These are phyloP conservation scores for Astrothelium macrocarpum DNA, from an alignment of 495 filamentous ascomycete species.

Conservation along the genomic window DNA sequence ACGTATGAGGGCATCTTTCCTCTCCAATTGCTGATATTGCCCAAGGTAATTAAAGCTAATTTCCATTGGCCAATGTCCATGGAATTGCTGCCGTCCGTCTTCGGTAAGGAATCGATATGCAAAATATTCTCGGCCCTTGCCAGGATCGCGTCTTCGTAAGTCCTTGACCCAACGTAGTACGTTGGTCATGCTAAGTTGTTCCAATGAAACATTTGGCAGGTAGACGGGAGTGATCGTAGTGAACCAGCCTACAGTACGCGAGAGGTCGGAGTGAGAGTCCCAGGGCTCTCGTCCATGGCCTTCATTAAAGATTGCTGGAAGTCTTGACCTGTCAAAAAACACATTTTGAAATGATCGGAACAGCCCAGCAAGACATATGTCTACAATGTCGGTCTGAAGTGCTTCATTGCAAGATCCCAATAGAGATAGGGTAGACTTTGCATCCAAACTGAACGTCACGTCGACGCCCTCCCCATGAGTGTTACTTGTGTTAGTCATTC, in stretches of 20 bases:
- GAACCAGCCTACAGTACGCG: slow-evolving; percentile 31
- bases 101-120: slow-evolving; percentile 40
- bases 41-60: slow-evolving; percentile 64
- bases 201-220: slow-evolving; percentile 18
- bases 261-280: slow-evolving; percentile 22
- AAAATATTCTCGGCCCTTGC: slow-evolving; percentile 24
- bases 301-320: slow-evolving; percentile 26
- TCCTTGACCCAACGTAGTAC: slow-evolving; percentile 24
- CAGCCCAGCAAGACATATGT: slow-evolving; percentile 27
- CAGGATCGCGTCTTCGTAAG: slow-evolving; percentile 14
- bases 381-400: slow-evolving; percentile 22
- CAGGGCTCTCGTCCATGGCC: slow-evolving; percentile 30
- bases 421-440: slow-evolving; percentile 15
- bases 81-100: slow-evolving; percentile 34
- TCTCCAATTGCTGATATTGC: slow-evolving; percentile 52
- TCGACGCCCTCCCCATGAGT: slow-evolving; percentile 18
- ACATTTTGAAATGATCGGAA: slow-evolving; percentile 30
- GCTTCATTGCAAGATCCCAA: slow-evolving; percentile 17
- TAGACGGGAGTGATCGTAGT: slow-evolving; percentile 25
- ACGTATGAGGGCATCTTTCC: slow-evolving; percentile 51
- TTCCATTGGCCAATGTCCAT: slow-evolving; percentile 52
- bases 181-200: slow-evolving; percentile 21
- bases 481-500: slow-evolving; percentile 16
- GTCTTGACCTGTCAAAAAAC: slow-evolving; percentile 16
- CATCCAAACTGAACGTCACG: slow-evolving; percentile 17